phyloP scores from a whole-genome alignment of 768 basidiomycete species.

The Tricholoma furcatifolium region DNA sequence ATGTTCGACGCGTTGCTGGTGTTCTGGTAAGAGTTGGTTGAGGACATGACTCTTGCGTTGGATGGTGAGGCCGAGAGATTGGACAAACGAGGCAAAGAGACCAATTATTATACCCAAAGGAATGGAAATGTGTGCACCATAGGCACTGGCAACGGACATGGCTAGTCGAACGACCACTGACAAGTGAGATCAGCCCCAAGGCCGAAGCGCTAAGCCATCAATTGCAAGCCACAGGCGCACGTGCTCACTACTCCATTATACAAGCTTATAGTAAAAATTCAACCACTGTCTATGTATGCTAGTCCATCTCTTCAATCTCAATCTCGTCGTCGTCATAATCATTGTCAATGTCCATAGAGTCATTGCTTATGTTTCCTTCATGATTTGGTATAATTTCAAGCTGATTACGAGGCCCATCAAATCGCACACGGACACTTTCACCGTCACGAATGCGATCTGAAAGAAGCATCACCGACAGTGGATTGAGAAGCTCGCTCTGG shows the following conservation, averaged over 20 bases:
- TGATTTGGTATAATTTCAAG: slow-evolving; percentile 84
- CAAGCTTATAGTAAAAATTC: neutral
- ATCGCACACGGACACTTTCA: slow-evolving; percentile 72
- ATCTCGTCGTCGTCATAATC: slow-evolving; percentile 54
- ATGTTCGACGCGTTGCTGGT: slow-evolving; percentile 66
- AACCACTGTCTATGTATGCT: slow-evolving; percentile 15
- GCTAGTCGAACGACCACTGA: slow-evolving; percentile 1
- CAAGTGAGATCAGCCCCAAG: no score
- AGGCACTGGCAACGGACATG: slow-evolving; percentile 7
- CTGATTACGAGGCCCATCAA: slow-evolving; percentile 81
- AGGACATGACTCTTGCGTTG: slow-evolving; percentile 92
- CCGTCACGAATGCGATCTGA: slow-evolving; percentile 80
- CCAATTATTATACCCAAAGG: slow-evolving; percentile 58
- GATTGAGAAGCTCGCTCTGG: slow-evolving; percentile 90
- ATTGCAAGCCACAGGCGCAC: no score
- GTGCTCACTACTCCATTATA: neutral
- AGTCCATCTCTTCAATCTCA: slow-evolving; percentile 68
- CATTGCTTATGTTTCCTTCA: slow-evolving; percentile 47
- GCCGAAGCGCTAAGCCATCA: no score
- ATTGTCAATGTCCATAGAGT: slow-evolving; percentile 60
- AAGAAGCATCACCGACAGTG: slow-evolving; percentile 81
- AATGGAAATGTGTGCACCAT: slow-evolving; percentile 39
- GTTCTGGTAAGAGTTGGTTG: slow-evolving; percentile 69
- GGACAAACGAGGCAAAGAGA: slow-evolving; percentile 82
- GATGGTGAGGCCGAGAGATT: slow-evolving; percentile 87